These are phyloP conservation scores for Senna siamea DNA, from an alignment of 306 rosid species.

Conservation along the genomic window DNA sequence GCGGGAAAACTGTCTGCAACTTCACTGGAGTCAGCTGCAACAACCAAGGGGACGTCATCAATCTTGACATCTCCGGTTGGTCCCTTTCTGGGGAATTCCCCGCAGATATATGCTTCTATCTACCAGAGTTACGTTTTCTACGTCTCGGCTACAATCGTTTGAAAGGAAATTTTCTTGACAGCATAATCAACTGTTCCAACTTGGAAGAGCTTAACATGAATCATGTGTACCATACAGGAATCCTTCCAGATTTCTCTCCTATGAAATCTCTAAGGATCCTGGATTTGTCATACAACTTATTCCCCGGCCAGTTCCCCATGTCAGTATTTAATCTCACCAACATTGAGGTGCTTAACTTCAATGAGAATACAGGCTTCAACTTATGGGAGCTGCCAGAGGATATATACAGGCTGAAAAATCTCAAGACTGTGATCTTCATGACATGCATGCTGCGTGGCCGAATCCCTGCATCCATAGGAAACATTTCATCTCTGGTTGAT, in stretches of 20 bases:
- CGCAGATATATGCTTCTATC: constrained; percentile 58
- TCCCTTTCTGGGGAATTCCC: constrained; percentile 74
- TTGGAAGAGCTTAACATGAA: constrained; percentile 67
- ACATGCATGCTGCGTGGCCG: constrained; percentile 74
- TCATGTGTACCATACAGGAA: constrained; percentile 48
- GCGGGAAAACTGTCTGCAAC: constrained; percentile 51
- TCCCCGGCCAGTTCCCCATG: constrained; percentile 72
- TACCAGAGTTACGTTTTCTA: constrained; percentile 65
- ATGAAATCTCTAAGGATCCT: constrained; percentile 62
- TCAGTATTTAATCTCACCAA: constrained; percentile 73
- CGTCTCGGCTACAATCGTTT: constrained; percentile 55
- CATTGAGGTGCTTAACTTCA: constrained; percentile 76
- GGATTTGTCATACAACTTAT: constrained; percentile 76
- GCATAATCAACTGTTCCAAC: constrained; percentile 63
- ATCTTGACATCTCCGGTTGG: constrained; percentile 60
- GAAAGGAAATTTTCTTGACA: constrained; percentile 52
- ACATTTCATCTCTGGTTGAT: constrained; percentile 76
- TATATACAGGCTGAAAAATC: constrained; percentile 51
- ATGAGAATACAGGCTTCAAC: constrained; percentile 61
- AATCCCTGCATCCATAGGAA: constrained; percentile 82
- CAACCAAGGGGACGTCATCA: constrained; percentile 48
- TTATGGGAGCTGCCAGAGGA: constrained; percentile 68
- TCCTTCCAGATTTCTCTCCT: constrained; percentile 75
- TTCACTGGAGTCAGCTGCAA: constrained; percentile 75
- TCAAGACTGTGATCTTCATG: constrained; percentile 58